phyloP scores from a whole-genome alignment of 305 asterid genomes.

The Fraxinus greggii region DNA sequence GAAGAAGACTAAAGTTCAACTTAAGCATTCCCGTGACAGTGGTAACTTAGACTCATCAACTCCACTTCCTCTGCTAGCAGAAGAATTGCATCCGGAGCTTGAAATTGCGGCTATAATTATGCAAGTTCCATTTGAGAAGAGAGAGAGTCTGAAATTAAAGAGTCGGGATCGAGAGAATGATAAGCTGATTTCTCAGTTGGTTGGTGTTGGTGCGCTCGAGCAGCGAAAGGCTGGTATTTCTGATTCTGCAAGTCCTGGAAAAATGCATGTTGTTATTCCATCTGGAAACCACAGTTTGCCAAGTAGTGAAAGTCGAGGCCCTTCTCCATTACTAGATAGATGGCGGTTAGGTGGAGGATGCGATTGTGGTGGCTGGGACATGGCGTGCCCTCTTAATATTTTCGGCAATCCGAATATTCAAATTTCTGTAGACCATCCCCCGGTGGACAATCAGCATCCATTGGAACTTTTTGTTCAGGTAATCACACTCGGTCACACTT shows the following conservation, averaged over 20 bases:
- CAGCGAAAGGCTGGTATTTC: slow-evolving; percentile 25
- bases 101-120: slow-evolving; percentile 73
- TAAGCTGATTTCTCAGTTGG: slow-evolving; percentile 26
- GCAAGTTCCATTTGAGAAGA: slow-evolving; percentile 68
- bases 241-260: slow-evolving; percentile 31
- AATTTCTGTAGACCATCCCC: slow-evolving; percentile 40
- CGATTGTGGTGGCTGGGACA: slow-evolving; percentile 99
- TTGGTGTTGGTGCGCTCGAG: slow-evolving; percentile 13
- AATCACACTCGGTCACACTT: slow-evolving; percentile 14
- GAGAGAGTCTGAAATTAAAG: slow-evolving; percentile 65
- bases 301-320: slow-evolving; percentile 53
- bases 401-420: slow-evolving; percentile 45
- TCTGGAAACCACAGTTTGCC: slow-evolving; percentile 82
- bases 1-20: slow-evolving; percentile 30
- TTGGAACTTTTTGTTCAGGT: slow-evolving; percentile 76
- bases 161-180: slow-evolving; percentile 41
- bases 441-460: slow-evolving; percentile 42
- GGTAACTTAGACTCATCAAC: slow-evolving; percentile 21
- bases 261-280: slow-evolving; percentile 79
- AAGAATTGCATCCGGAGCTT: slow-evolving; percentile 54
- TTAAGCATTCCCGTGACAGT: slow-evolving; percentile 28
- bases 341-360: slow-evolving; percentile 96
- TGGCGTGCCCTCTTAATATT: slow-evolving; percentile 80
- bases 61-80: slow-evolving; percentile 39
- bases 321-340: slow-evolving; percentile 76